Base-by-base conservation (phyloP, 1,284 basidiomycete species). In the Golubevia sp. region DNA sequence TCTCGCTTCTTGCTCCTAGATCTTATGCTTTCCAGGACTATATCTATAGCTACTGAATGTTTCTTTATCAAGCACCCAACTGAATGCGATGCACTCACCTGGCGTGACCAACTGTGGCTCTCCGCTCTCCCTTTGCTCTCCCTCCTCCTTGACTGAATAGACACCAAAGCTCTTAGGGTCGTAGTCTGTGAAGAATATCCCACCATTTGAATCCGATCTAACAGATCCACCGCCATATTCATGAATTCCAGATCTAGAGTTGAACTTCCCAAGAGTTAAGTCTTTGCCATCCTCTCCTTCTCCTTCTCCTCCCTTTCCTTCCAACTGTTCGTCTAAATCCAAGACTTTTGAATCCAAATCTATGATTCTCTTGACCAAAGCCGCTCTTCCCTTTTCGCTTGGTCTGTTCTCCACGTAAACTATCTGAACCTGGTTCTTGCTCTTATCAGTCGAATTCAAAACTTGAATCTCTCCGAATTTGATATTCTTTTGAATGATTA, bases 31-130 rank as follows among this genome's bases (percentile, higher is more conserved):
- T n/a, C n/a, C n/a, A n/a, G n/a, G n/a, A n/a, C n/a, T n/a, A n/a
- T n/a, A n/a, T n/a, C n/a, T n/a, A n/a, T n/a, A n/a, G n/a, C n/a
- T n/a, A n/a, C n/a, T n/a, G n/a, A n/a, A n/a, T n/a, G n/a, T n/a
- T n/a, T n/a, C n/a, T n/a, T n/a, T 44, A 44, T 44, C 38, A 44
- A 44, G 38, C 38, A 44, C 38, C 30, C 30, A 5, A 3, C 11
- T 34, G 30, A 20, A 1, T 6, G 53, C n/a, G n/a, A n/a, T n/a
- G n/a, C n/a, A 61, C 85, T 53, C 68, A 90, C 90, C 88, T 61
- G 89, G 89, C 15, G 89, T 90, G 23, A 91, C 84, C n/a, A 88
- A 79, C 58, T 85, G 82, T 0, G 89, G 88, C 49, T 84, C 79
- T 34, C 76, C 74, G 7, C 26, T 63, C 13, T 48, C 2, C 65